Evolutionary conservation across 306 rosid species (phyloP).

Genomic region (Senna siamea): DNA sequence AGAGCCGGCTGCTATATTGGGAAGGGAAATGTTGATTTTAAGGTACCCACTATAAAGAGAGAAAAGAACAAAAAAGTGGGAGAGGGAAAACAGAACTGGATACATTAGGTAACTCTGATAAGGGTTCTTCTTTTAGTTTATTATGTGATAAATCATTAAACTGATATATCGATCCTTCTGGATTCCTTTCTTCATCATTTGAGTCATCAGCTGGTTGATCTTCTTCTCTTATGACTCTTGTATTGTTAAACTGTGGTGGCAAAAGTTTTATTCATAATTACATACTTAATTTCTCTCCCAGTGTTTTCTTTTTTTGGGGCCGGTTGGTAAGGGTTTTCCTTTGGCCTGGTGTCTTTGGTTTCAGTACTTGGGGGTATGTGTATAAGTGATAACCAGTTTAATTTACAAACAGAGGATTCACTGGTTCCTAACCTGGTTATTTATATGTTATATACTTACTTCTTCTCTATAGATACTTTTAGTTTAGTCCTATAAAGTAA

Average conservation of each 20-base stretch:
- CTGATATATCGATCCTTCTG: neutral
- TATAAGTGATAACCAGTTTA: neutral
- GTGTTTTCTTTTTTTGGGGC: neutral
- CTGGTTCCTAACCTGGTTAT: neutral
- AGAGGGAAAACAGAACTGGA: neutral
- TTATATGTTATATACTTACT: neutral
- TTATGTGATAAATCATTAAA: too few species aligned
- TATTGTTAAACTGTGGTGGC: neutral
- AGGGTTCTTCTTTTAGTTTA: too few species aligned
- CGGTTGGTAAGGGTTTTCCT: conserved; percentile 8
- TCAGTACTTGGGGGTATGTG: neutral
- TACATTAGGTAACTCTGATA: neutral
- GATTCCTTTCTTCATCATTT: neutral
- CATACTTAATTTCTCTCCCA: too few species aligned
- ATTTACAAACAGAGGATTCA: too few species aligned
- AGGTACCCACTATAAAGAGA: neutral
- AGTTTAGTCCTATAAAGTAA: too few species aligned
- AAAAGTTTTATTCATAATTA: neutral
- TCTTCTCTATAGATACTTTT: neutral
- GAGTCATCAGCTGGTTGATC: neutral
- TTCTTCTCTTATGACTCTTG: neutral
- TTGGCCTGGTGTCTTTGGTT: neutral
- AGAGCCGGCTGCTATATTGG: neutral
- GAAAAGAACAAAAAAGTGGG: neutral
- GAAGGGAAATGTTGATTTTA: neutral